Base-by-base conservation (phyloP, 2,329 filamentous ascomycete genomes). In the Leptodontidium sp. region DNA sequence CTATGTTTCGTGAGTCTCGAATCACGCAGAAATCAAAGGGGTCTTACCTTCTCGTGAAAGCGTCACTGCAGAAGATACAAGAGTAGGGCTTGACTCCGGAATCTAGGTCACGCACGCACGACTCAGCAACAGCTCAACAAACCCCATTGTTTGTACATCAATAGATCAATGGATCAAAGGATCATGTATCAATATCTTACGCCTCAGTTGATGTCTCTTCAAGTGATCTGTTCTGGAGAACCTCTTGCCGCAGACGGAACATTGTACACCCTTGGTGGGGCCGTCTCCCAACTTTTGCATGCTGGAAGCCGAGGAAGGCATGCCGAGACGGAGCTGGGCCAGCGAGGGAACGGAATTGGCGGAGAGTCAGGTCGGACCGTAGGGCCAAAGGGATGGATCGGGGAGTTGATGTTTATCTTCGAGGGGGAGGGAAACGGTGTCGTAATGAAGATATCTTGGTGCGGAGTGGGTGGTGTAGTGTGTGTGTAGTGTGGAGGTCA, bases 141-240 rank as follows among this genome's bases (percentile, higher is more conserved):
- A 9, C 2, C 4, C 11, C 21, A 59, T 21, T 57, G 35, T 21
- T 21, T 21, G 21, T 21, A 21, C 21, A 21, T 21, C 21, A n/a
- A 21, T 5, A 11, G 65, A 64, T 50, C 62, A 21, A 21, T 21
- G 21, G 21, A 21, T 21, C 21, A 21, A 62, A 50, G 61, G n/a
- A n/a, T 26, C 9, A 52, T 49, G 26, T 29, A 50, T 15, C 26
- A 49, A 17, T 24, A 17, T 77, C 79, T 72, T 79, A 83, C 82
- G 82, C 68, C 82, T 78, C 49, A 83, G 76, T 70, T 83, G 80
- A 71, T 84, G 82, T 66, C 82, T 77, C 72, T 83, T 84, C 45
- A 84, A 74, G 73, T 84, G 82, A 76, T 84, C 82, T 74, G 82
- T 81, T 67, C 82, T 81, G 29, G 82, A 82, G 75, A 84, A 84